Conservation (phyloP, 805 yeast species). For the Candida palmyrensis region DNA sequence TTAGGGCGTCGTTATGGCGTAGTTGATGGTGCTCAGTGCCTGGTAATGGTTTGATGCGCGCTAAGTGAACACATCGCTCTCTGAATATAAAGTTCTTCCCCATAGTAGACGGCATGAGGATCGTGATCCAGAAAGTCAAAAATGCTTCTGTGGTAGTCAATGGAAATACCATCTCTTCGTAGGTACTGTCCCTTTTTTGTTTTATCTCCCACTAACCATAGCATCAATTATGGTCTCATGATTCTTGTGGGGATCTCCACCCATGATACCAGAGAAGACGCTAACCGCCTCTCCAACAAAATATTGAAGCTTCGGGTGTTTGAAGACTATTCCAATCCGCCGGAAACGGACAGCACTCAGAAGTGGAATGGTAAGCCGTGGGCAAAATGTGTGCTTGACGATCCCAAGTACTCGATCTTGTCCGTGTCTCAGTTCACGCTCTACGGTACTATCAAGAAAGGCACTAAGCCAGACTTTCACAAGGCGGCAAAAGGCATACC, state of each 20-base stretch:
- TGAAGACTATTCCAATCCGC: constrained; percentile 50
- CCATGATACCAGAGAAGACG: constrained; percentile 73
- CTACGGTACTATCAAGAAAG: constrained; percentile 80
- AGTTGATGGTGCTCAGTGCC: too few relatives aligned
- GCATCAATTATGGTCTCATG: constrained; percentile 68
- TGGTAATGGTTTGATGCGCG: too few relatives aligned
- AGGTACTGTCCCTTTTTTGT: constrained; percentile 10
- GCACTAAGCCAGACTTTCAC: constrained; percentile 94
- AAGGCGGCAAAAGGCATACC: constrained; percentile 76
- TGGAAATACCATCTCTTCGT: constrained; percentile 58
- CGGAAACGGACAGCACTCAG: constrained; percentile 32
- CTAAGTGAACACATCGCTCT: not conserved
- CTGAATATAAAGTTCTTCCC: not conserved
- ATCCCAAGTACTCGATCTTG: constrained; percentile 65
- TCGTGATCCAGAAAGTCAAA: constrained; percentile 86
- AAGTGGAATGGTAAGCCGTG: constrained; percentile 62
- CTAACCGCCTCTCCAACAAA: constrained; percentile 62
- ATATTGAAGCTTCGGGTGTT: constrained; percentile 63
- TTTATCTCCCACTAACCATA: constrained; percentile 3
- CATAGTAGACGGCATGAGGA: constrained; percentile 53
- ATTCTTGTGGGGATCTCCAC: constrained; percentile 80
- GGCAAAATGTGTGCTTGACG: constrained; percentile 60
- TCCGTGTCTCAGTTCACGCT: constrained; percentile 93
- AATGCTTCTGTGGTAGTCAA: constrained; percentile 88
- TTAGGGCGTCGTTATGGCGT: too few relatives aligned